A percentile compares a stretch with the other conserved stretches of the same genome.
phyloP scores from a whole-genome alignment of 345 rosid species.

The Brassica carinata region DNA sequence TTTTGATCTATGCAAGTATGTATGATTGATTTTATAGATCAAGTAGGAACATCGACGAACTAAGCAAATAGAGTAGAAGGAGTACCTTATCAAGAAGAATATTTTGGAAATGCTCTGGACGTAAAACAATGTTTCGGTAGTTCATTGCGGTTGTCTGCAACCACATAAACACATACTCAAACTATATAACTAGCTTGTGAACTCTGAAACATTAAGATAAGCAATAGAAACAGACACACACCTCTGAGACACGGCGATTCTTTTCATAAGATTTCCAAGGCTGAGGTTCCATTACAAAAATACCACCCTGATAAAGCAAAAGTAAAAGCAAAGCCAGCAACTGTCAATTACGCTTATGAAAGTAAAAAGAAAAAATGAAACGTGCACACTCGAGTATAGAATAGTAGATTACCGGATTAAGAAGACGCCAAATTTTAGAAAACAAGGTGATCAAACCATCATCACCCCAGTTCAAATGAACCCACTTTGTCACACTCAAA shows the following conservation, averaged over 20 bases:
- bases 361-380: neutral
- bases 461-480: conserved; percentile 97
- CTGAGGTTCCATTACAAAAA: conserved; percentile 89
- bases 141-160: conserved; percentile 71
- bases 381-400: neutral
- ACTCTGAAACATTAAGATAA: neutral
- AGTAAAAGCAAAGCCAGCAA: conserved; percentile 8
- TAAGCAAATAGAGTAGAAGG: neutral
- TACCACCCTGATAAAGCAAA: conserved; percentile 69
- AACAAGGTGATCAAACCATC: conserved; percentile 81
- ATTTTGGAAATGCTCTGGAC: conserved; percentile 67
- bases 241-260: conserved; percentile 82
- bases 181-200: neutral
- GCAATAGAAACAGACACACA: conserved; percentile 14
- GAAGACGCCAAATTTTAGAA: conserved; percentile 77
- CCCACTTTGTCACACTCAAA: conserved; percentile 96
- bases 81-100: conserved; percentile 90
- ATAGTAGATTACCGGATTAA: conserved; percentile 55
- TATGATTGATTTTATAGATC: neutral
- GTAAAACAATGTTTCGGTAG: conserved; percentile 50
- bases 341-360: neutral
- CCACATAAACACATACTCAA: conserved; percentile 24
- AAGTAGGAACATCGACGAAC: neutral
- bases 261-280: conserved; percentile 93
- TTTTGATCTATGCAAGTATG: neutral